Evolutionary conservation across 2,329 filamentous ascomycete genomes (phyloP), one percentile per base, ranked within the genome.

Genomic region (Apiospora arundinis): DNA sequence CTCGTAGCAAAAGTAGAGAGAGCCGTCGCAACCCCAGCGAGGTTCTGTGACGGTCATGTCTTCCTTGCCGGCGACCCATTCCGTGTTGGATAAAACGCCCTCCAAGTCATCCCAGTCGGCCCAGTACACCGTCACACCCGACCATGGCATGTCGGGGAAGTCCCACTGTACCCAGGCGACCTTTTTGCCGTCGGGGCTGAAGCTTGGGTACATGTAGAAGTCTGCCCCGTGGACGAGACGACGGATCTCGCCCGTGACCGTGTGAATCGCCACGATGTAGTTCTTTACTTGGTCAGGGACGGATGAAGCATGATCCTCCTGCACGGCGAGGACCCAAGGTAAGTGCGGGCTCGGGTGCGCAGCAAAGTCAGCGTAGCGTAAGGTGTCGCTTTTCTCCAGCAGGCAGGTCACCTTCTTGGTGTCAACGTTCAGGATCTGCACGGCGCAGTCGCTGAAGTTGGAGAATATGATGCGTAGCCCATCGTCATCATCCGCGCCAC

Each of bases 141-240:
- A 83, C 80, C 87, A 89, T 0, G 86, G 85, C 79, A 89, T 83
- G 67, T 86, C 82, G 0, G 87, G 87, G 73, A 88, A 86, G 23
- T 85, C 79, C 87, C 87, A 90, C 72, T 89, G 84, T 16, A 86
- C 79, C 87, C 87, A 89, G n/a, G 79, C 82, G 37, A 88, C 73
- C 68, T 81, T 82, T 8, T 77, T 80, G 1, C 86, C 85, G 72
- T 86, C 83, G 0, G 78, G 81, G 72, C 82, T 86, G 73, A 86
- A 89, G 21, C 82, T 82, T 0, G 87, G 86, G 28, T 83, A 81
- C 28, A 82, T 84, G 75, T 88, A 89, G 69, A 89, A 89, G 74
- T 89, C 87, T 2, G 85, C 83, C 0, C 83, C 85, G 6, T 80
- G 72, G 0, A 82, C 81, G 4, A 88, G 74, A 0, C 82, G 76